Conservation (phyloP, 257 asterid genomes). For the Salvia miltiorrhiza region DNA sequence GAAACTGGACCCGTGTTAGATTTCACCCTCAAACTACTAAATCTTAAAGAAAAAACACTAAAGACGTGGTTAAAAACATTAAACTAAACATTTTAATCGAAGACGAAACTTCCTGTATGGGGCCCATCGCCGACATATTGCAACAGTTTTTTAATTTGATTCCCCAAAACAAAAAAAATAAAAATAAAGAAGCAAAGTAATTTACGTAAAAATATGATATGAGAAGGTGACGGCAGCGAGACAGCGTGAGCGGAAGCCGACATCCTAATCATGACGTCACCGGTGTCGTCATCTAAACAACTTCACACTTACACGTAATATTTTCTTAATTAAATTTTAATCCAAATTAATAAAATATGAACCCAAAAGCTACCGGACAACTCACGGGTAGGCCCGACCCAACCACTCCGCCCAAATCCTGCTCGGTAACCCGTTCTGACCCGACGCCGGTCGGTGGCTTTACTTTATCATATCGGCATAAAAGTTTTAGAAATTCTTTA, state of each 20-base stretch:
- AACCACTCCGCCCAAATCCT: not conserved
- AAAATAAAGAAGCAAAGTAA: not conserved
- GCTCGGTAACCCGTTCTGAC: not conserved
- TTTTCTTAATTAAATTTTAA: not conserved
- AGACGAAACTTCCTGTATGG: not conserved
- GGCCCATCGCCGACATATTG: not conserved
- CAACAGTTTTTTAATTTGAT: not conserved
- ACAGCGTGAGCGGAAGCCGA: not conserved
- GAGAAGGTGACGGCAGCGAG: not conserved
- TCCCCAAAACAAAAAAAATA: not conserved
- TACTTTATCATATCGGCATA: too few species aligned
- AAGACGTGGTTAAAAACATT: not conserved
- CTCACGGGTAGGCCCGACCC: not conserved
- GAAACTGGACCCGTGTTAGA: not conserved
- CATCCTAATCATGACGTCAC: slow-evolving; percentile 15
- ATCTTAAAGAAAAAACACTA: not conserved
- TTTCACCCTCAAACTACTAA: not conserved
- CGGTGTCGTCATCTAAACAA: not conserved
- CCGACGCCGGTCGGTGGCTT: not conserved
- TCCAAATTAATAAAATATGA: not conserved
- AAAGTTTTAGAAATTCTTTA: not conserved
- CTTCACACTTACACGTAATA: slow-evolving; percentile 16
- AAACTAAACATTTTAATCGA: not conserved
- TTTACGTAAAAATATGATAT: not conserved
- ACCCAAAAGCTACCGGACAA: not conserved